Percentiles rank a stretch among this genome's conserved stretches.
Conservation (phyloP, 2,329 filamentous ascomycete species). For the Hypoxylon sp. region DNA sequence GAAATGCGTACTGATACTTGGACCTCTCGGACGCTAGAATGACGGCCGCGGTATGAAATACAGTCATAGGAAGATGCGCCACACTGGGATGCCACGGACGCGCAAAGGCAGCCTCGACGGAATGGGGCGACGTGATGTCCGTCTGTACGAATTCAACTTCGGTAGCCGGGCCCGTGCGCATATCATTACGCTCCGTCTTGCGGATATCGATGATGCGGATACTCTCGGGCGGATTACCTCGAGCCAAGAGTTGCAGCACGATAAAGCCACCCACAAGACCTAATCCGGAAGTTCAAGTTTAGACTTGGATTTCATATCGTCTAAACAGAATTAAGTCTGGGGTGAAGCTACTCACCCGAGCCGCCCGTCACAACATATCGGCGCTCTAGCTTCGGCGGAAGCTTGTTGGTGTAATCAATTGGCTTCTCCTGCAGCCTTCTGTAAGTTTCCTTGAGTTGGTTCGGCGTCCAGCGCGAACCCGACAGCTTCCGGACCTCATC, state of each 20-base stretch:
- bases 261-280: constrained; percentile 70
- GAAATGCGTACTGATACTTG: constrained; percentile 60
- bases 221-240: constrained; percentile 64
- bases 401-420: constrained; percentile 56
- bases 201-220: constrained; percentile 70
- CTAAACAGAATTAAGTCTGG: neutral
- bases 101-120: constrained; percentile 62
- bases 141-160: constrained; percentile 62
- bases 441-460: constrained; percentile 56
- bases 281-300: constrained; percentile 44
- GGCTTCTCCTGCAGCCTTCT: constrained; percentile 56
- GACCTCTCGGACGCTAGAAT: constrained; percentile 67
- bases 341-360: constrained; percentile 56
- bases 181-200: constrained; percentile 60
- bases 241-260: constrained; percentile 66
- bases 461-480: constrained; percentile 57
- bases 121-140: constrained; percentile 64
- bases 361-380: constrained; percentile 64
- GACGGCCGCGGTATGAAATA: constrained; percentile 70
- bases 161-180: constrained; percentile 56
- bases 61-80: constrained; percentile 64
- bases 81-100: constrained; percentile 62
- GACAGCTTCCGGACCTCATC: constrained; percentile 54
- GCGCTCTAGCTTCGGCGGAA: constrained; percentile 59
- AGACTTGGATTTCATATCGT: neutral